These are phyloP conservation scores for Microcos paniculata DNA, from an alignment of 345 rosid genomes.

Conservation along the genomic window DNA sequence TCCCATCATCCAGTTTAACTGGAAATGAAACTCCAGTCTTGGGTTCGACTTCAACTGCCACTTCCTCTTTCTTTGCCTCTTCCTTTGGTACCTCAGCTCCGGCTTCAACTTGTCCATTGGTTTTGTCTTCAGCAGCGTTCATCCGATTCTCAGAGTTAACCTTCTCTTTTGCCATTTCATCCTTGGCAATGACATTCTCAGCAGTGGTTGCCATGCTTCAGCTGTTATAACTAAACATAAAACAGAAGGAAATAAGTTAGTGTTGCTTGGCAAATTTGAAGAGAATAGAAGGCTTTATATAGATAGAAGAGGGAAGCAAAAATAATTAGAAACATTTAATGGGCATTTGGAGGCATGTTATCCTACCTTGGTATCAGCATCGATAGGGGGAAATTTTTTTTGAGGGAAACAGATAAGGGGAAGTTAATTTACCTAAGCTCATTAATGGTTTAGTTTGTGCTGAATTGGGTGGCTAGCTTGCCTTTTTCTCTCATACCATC, in stretches of 20 bases:
- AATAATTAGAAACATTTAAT: constrained; percentile 22
- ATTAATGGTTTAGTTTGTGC: neutral
- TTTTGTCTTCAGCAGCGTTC: constrained; percentile 5
- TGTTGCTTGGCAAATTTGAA: constrained; percentile 14
- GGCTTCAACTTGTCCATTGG: constrained; percentile 12
- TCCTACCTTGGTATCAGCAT: constrained; percentile 17
- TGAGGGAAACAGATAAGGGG: neutral
- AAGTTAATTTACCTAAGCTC: neutral
- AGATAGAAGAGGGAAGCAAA: constrained; percentile 4
- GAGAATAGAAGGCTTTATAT: constrained; percentile 13
- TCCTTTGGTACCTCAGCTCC: neutral
- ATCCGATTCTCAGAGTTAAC: constrained; percentile 15
- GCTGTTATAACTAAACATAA: neutral
- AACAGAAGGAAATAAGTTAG: neutral
- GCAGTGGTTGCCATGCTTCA: constrained; percentile 22
- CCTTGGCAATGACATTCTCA: constrained; percentile 26
- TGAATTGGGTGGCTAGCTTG: no score
- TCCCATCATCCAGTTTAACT: constrained; percentile 48
- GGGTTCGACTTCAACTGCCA: constrained; percentile 43
- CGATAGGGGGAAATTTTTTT: constrained; percentile 7
- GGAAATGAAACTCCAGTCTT: constrained; percentile 50
- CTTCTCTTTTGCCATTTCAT: constrained; percentile 4
- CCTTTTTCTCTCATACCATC: no score
- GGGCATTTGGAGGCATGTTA: neutral
- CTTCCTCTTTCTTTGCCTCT: constrained; percentile 27